A percentile compares a stretch with the other conserved stretches of the same genome.
Evolutionary conservation across 768 basidiomycete species (phyloP).

Genomic region (Peribolospora kevripleyi): DNA sequence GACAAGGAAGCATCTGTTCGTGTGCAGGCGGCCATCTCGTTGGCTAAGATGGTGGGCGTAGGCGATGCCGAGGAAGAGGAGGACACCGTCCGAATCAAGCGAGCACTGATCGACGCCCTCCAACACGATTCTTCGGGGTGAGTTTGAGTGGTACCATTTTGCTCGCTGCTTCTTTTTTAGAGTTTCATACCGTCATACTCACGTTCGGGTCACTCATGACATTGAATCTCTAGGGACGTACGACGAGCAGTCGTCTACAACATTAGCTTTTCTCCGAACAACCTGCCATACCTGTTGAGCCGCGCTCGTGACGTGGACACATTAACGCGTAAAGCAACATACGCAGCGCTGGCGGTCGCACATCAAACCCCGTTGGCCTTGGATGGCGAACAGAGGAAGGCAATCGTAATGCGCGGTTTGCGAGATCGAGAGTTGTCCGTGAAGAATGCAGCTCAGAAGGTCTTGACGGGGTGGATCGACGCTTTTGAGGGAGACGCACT

Average conservation of each 20-base stretch:
- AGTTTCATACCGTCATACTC: neutral
- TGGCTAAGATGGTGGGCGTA: conserved; percentile 47
- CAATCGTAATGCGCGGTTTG: conserved; percentile 55
- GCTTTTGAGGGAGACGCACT: conserved; percentile 26
- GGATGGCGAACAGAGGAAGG: conserved; percentile 45
- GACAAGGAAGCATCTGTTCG: conserved; percentile 62
- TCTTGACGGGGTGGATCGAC: conserved; percentile 57
- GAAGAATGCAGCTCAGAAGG: conserved; percentile 40
- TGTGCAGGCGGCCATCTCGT: conserved; percentile 50
- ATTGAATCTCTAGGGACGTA: conserved; percentile 40
- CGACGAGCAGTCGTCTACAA: conserved; percentile 54
- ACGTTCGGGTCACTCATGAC: neutral
- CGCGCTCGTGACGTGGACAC: conserved; percentile 60
- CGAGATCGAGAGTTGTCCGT: conserved; percentile 62
- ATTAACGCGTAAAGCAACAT: conserved; percentile 47
- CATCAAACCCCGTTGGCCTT: conserved; percentile 37
- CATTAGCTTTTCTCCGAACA: conserved; percentile 32
- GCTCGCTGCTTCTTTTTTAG: too few relatives aligned
- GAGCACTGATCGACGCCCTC: conserved; percentile 39
- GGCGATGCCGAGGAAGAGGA: conserved; percentile 25
- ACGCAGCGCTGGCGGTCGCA: conserved; percentile 35
- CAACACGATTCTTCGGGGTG: conserved; percentile 52
- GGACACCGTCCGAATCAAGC: conserved; percentile 18
- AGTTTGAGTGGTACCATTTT: conserved; percentile 15
- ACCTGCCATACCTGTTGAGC: conserved; percentile 41